These are phyloP conservation scores for Hepatocystis sp. DNA, from an alignment of 169 alveolate genomes.

Conservation along the genomic window DNA sequence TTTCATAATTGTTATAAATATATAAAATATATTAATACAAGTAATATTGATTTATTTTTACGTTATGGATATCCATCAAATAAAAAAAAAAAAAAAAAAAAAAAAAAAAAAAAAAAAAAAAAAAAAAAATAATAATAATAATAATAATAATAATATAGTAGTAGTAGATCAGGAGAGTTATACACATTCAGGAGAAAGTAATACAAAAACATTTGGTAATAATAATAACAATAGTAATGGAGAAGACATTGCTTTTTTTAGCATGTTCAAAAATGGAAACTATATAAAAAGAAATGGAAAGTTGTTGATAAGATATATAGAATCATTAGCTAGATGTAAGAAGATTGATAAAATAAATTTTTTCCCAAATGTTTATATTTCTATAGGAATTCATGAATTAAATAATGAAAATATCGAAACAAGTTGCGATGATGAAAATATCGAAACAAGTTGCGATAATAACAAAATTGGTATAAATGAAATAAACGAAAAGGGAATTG, in stretches of 20 bases:
- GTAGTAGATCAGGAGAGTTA: neutral
- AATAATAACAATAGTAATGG: no score
- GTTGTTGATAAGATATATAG: conserved; percentile 43
- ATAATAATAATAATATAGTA: no score
- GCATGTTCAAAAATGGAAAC: conserved; percentile 40
- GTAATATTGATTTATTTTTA: conserved; percentile 45
- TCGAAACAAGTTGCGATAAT: no score
- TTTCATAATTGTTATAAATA: conserved; percentile 51
- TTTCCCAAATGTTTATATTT: conserved; percentile 61
- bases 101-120: no score
- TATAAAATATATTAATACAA: conserved; percentile 34
- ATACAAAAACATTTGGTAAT: no score
- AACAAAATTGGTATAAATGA: neutral
- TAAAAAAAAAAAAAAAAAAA: neutral
- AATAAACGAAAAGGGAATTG: neutral
- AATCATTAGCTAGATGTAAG: conserved; percentile 1
- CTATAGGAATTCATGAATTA: conserved; percentile 70
- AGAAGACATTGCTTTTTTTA: conserved; percentile 25
- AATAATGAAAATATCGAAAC: neutral
- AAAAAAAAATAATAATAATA: no score
- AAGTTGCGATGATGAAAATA: neutral
- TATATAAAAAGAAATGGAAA: conserved; percentile 68
- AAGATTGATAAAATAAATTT: conserved; percentile 29
- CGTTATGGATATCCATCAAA: conserved; percentile 3
- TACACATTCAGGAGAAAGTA: neutral